phyloP scores from a whole-genome alignment of 1,139 yeast genomes.

The Candida dubliniensis region DNA sequence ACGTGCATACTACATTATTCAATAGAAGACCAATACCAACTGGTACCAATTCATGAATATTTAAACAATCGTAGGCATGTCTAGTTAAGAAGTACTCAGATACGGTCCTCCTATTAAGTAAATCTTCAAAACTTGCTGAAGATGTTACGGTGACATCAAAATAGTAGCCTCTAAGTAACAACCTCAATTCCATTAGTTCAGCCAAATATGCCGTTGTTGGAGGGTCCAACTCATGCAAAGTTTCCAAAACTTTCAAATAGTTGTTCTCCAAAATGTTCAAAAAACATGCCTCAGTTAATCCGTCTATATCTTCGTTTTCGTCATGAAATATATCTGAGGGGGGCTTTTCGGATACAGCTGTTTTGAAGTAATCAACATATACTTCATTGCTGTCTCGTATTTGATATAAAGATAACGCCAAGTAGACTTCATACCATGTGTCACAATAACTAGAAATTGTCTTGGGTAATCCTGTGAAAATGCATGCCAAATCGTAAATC shows the following conservation, averaged over 20 bases:
- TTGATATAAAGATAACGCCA: slow-evolving; percentile 62
- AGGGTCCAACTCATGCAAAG: slow-evolving; percentile 61
- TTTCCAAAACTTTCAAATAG: slow-evolving; percentile 58
- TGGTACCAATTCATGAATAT: slow-evolving; percentile 54
- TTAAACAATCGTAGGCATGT: slow-evolving; percentile 59
- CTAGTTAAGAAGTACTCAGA: slow-evolving; percentile 62
- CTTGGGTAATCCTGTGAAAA: slow-evolving; percentile 55
- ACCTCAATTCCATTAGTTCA: slow-evolving; percentile 63
- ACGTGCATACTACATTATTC: slow-evolving; percentile 28
- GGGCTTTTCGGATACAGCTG: slow-evolving; percentile 39
- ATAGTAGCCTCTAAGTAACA: slow-evolving; percentile 54
- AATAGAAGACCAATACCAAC: slow-evolving; percentile 61
- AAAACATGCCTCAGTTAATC: slow-evolving; percentile 57
- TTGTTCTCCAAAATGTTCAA: slow-evolving; percentile 59
- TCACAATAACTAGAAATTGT: slow-evolving; percentile 49
- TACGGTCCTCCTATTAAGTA: slow-evolving; percentile 38
- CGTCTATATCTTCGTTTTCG: slow-evolving; percentile 27
- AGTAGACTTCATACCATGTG: slow-evolving; percentile 72
- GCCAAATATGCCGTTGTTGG: slow-evolving; percentile 70
- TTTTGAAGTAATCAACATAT: slow-evolving; percentile 33
- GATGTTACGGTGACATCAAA: slow-evolving; percentile 13
- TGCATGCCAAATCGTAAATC: slow-evolving; percentile 42
- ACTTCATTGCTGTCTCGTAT: slow-evolving; percentile 45
- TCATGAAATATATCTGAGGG: slow-evolving; percentile 13
- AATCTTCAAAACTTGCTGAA: slow-evolving; percentile 14